Conservation (phyloP, 2,329 filamentous ascomycete species). For the Conoideocrella luteorostrata region DNA sequence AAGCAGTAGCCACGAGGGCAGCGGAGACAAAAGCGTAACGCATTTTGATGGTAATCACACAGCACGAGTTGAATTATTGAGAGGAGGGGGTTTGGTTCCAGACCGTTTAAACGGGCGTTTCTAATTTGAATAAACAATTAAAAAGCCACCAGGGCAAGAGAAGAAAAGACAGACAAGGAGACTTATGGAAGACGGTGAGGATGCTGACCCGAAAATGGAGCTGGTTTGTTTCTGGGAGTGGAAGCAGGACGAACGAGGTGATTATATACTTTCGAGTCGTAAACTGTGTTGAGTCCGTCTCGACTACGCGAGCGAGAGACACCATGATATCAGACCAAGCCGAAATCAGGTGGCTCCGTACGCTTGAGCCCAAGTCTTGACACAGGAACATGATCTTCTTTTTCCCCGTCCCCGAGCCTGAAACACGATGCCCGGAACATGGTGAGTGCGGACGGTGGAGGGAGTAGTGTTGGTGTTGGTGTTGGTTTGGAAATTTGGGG, state of each 20-base stretch:
- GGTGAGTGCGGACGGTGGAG: conserved; percentile 1
- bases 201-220: neutral
- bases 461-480: too few species aligned
- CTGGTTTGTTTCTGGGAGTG: neutral
- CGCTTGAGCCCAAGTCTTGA: neutral
- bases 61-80: too few species aligned
- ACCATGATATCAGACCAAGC: too few species aligned
- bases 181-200: neutral
- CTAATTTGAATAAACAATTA: too few species aligned
- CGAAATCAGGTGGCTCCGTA: too few species aligned
- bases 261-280: conserved; percentile 1
- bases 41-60: conserved; percentile 25
- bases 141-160: neutral
- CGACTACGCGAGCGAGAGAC: too few species aligned
- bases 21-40: conserved; percentile 21
- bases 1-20: conserved; percentile 39
- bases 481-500: too few species aligned
- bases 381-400: neutral
- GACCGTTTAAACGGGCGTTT: too few species aligned
- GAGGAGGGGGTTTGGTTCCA: conserved; percentile 7
- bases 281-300: too few species aligned
- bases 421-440: neutral
- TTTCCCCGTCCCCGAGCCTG: neutral
- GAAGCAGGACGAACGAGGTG: neutral
- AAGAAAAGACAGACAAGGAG: neutral